phyloP scores from a whole-genome alignment of 495 filamentous ascomycete genomes.

The Hypomontagnella monticulosa region DNA sequence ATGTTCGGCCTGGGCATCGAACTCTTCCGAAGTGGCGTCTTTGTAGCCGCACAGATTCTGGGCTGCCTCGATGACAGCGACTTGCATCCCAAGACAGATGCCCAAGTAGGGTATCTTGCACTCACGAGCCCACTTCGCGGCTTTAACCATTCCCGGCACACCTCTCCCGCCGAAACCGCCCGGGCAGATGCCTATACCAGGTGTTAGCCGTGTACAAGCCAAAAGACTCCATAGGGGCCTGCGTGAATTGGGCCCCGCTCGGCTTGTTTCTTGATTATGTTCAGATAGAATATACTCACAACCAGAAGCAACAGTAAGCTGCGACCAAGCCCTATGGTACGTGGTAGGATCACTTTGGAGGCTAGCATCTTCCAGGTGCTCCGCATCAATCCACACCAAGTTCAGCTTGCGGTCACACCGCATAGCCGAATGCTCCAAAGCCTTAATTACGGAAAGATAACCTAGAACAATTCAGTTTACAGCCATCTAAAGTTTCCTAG shows the following conservation, averaged over 20 bases:
- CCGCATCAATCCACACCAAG: constrained; percentile 83
- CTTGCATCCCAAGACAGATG: constrained; percentile 94
- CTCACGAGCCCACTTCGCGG: constrained; percentile 82
- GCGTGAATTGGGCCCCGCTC: constrained; percentile 1
- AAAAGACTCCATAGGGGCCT: neutral
- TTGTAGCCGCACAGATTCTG: constrained; percentile 71
- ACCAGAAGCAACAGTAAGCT: constrained; percentile 54
- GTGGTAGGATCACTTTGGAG: constrained; percentile 68
- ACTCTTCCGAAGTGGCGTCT: constrained; percentile 72
- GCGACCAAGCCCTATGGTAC: constrained; percentile 89
- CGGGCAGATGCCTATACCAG: constrained; percentile 51
- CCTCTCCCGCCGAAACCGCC: constrained; percentile 89
- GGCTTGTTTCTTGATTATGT: neutral
- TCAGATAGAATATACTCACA: constrained; percentile 13
- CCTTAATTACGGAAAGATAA: constrained; percentile 58
- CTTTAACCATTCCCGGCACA: constrained; percentile 87
- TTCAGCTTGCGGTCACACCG: constrained; percentile 80
- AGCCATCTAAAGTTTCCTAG: neutral
- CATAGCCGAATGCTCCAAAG: constrained; percentile 93
- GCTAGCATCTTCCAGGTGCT: constrained; percentile 76
- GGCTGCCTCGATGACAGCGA: constrained; percentile 92
- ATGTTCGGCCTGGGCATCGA: constrained; percentile 64
- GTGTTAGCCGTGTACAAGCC: constrained; percentile 32
- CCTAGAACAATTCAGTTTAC: constrained; percentile 9
- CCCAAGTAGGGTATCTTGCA: constrained; percentile 86